Conservation (phyloP, 2,329 filamentous ascomycete species). For the Microcyclosporella mali region DNA sequence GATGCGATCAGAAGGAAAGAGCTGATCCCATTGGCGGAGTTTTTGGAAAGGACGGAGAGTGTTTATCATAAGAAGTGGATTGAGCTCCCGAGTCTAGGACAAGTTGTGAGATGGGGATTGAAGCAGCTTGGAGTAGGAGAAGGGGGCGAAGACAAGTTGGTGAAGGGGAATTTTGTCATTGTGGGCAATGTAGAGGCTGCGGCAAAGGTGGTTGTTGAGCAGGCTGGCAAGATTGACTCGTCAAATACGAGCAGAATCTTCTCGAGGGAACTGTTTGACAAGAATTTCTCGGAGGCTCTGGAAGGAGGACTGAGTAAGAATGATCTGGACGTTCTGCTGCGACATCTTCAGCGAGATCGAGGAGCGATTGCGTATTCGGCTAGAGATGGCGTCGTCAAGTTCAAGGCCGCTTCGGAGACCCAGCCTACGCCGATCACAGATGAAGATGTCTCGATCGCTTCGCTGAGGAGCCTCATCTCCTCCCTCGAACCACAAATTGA, state of each 20-base stretch:
- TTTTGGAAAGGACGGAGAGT: slow-evolving; percentile 58
- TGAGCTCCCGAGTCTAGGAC: slow-evolving; percentile 55
- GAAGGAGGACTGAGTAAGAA: slow-evolving; percentile 27
- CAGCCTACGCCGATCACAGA: slow-evolving; percentile 54
- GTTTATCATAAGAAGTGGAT: slow-evolving; percentile 67
- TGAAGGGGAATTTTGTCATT: slow-evolving; percentile 59
- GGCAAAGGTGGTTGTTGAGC: slow-evolving; percentile 36
- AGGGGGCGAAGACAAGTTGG: slow-evolving; percentile 47
- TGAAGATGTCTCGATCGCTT: slow-evolving; percentile 76
- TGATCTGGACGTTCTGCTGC: slow-evolving; percentile 45
- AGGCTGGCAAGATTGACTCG: slow-evolving; percentile 27
- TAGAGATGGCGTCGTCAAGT: slow-evolving; percentile 58
- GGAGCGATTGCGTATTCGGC: slow-evolving; percentile 29
- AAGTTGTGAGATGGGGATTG: slow-evolving; percentile 68
- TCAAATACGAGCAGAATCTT: slow-evolving; percentile 32
- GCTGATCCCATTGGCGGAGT: slow-evolving; percentile 65
- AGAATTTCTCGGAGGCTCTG: slow-evolving; percentile 21
- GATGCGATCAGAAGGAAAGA: slow-evolving; percentile 66
- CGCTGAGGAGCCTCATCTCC: slow-evolving; percentile 66
- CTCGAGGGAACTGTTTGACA: slow-evolving; percentile 26
- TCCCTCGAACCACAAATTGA: slow-evolving; percentile 62
- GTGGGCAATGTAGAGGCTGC: slow-evolving; percentile 54
- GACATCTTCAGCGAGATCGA: slow-evolving; percentile 49
- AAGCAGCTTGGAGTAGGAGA: slow-evolving; percentile 50
- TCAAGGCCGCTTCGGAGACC: slow-evolving; percentile 52